Base-by-base conservation (phyloP, 768 basidiomycete species). In the Termitomyces sp. region DNA sequence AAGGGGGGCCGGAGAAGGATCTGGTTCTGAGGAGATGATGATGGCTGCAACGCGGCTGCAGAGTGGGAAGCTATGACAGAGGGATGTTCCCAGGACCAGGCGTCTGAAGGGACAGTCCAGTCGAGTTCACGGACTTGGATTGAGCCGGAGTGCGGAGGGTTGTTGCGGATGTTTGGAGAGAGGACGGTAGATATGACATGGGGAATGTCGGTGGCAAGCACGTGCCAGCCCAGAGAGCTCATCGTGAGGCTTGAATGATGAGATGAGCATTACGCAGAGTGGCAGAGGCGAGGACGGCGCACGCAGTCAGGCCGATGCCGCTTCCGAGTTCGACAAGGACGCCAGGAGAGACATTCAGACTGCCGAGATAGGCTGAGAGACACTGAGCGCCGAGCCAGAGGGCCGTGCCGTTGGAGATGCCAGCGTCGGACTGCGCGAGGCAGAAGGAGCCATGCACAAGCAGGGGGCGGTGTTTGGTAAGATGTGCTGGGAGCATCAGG, bases 331-430 rank as follows among this genome's bases (percentile, higher is more conserved):
- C 93, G 55, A 93, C 72, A 8, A 80, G 85, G 53, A 74, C 73
- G 30, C 68, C 68, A 31, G 62, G 68, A 43, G 38, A 38, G 47
- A 44, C 28, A 53, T 73, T 73, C 21, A 72, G 60, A 47, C 75
- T 69, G 19, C 76, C 71, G 33, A 91, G 75, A 65, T 84, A 90
- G 44, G 76, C 64, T 17, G 87, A 77, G 40, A 94, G 78, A 66
- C 87, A 79, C 69, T 95, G 91, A 0, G 84, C 88, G 42, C 83
- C 84, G 52, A 93, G 83, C 92, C 92, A 94, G 50, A 94, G 82
- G 2, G 88, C 82, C 3, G 90, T 92, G 17, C 92, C 92, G 57
- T 89, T 93, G 26, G 85, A 82, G 15, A 69, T 63, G 42, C 87
- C 85, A 63, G 88, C 78, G 67, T 82, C 74, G 44, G 67, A 73